phyloP scores from a whole-genome alignment of 2,329 filamentous ascomycete genomes.

The Neonectria neomacrospora region DNA sequence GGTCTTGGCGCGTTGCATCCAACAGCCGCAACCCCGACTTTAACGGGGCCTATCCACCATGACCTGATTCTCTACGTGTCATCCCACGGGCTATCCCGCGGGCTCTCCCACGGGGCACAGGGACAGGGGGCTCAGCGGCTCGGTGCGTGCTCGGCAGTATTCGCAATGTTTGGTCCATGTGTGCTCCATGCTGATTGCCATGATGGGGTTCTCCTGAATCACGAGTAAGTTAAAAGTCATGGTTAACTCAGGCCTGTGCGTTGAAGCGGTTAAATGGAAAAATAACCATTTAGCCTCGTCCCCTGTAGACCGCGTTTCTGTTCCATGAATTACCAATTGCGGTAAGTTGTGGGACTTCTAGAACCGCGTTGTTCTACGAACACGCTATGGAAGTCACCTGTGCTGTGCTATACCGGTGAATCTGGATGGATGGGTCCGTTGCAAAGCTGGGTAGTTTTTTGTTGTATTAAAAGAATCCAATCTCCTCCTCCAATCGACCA shows the following conservation, averaged over 20 bases:
- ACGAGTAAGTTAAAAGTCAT: slow-evolving; percentile 4
- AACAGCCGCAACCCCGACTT: neutral
- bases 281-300: slow-evolving; percentile 27
- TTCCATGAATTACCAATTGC: neutral
- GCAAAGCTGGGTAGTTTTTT: neutral
- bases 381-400: slow-evolving; percentile 6
- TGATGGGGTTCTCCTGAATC: slow-evolving; percentile 20
- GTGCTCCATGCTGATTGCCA: neutral
- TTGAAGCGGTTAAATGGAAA: slow-evolving; percentile 23
- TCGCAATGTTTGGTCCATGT: neutral
- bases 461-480: slow-evolving; percentile 15
- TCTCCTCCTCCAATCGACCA: neutral
- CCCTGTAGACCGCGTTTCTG: slow-evolving; percentile 22
- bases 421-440: slow-evolving; percentile 6
- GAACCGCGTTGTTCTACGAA: slow-evolving; percentile 7
- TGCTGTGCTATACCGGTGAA: neutral
- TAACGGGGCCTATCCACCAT: slow-evolving; percentile 10
- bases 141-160: slow-evolving; percentile 29
- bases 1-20: neutral
- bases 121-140: slow-evolving; percentile 9
- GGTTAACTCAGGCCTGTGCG: slow-evolving; percentile 10
- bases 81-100: neutral
- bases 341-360: neutral
- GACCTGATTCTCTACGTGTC: slow-evolving; percentile 24
- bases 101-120: neutral